Evolutionary conservation across 768 basidiomycete genomes (phyloP).

Genomic region (Boletus sp.): DNA sequence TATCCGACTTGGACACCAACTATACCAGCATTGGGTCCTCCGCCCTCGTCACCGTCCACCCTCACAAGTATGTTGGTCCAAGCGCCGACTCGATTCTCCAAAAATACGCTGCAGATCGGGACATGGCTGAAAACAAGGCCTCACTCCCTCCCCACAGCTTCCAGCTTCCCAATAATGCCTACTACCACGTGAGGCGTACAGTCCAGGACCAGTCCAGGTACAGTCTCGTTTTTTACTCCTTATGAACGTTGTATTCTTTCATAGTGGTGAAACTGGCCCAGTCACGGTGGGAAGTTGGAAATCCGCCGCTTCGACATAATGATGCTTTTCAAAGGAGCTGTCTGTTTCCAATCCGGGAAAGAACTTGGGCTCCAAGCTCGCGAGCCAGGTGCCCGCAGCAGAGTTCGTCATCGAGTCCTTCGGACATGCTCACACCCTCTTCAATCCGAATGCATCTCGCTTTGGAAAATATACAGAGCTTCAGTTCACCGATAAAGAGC

Average conservation of each 20-base stretch:
- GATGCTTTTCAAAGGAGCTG: no score
- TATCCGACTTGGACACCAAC: constrained; percentile 76
- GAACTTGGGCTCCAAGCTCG: no score
- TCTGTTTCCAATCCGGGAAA: no score
- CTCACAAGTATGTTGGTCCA: constrained; percentile 83
- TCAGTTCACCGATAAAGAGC: no score
- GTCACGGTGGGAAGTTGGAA: constrained; percentile 93
- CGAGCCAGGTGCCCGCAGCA: no score
- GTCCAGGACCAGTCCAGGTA: constrained; percentile 91
- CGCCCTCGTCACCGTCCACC: no score
- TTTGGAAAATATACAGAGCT: no score
- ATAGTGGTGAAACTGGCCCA: constrained; percentile 89
- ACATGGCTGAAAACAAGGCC: constrained; percentile 61
- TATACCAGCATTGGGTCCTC: constrained; percentile 75
- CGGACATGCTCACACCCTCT: no score
- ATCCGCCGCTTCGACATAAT: no score
- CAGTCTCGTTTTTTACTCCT: constrained; percentile 21
- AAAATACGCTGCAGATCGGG: constrained; percentile 82
- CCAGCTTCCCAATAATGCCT: constrained; percentile 82
- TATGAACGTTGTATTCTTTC: constrained; percentile 11
- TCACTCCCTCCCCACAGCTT: constrained; percentile 62
- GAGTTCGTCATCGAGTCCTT: no score
- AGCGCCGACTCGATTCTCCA: constrained; percentile 83
- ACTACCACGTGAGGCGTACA: constrained; percentile 95
- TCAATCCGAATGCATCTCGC: no score